A percentile compares a stretch with the other conserved stretches of the same genome.
Conservation (phyloP, 208 protist species). For the Trypanosoma cruzi region DNA sequence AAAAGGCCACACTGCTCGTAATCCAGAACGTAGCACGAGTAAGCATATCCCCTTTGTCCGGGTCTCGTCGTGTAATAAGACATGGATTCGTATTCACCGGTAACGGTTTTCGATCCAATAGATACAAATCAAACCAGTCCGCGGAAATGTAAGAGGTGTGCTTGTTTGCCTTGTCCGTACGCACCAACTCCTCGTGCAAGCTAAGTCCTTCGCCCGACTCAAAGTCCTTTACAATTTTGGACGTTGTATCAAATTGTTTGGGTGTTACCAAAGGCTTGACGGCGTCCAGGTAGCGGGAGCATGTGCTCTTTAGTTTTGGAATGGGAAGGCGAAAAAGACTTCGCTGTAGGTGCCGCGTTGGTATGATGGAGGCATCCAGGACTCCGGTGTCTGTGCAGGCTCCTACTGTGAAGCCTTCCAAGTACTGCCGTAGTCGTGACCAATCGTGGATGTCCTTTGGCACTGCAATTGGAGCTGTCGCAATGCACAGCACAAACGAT, state of each 20-base stretch:
- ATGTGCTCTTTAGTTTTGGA: constrained; percentile 56
- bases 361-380: constrained; percentile 39
- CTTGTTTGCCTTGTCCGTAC: constrained; percentile 77
- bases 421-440: constrained; percentile 1
- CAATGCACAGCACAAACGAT: constrained; percentile 10
- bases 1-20: constrained; percentile 64
- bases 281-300: constrained; percentile 48
- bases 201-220: constrained; percentile 39
- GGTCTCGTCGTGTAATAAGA: constrained; percentile 55
- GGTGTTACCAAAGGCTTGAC: constrained; percentile 62
- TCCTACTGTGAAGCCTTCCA: constrained; percentile 10
- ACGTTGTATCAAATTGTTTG: constrained; percentile 37
- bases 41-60: constrained; percentile 64
- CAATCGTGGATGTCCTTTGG: constrained; percentile 22
- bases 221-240: constrained; percentile 54
- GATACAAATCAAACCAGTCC: constrained; percentile 68
- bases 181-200: constrained; percentile 72
- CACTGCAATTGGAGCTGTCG: background rate
- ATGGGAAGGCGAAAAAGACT: constrained; percentile 79
- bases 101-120: constrained; percentile 62
- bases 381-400: constrained; percentile 14
- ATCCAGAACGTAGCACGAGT: constrained; percentile 77
- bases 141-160: constrained; percentile 89
- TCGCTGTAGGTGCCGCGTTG: constrained; percentile 85
- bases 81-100: constrained; percentile 64